phyloP scores from a whole-genome alignment of 306 rosid species.

The Lithocarpus polystachyus region DNA sequence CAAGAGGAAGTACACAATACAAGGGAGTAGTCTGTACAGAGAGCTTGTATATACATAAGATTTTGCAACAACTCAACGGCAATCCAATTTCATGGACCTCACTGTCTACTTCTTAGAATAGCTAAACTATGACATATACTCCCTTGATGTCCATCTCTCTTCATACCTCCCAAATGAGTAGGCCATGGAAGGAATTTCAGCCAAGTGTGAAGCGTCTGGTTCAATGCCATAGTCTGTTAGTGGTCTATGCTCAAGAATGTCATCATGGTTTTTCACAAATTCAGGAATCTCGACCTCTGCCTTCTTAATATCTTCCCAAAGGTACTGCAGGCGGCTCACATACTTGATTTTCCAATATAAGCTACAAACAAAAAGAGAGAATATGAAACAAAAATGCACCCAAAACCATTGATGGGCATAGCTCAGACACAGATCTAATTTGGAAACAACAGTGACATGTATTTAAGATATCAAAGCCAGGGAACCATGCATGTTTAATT shows the following conservation, averaged over 20 bases:
- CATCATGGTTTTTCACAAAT: conserved; percentile 78
- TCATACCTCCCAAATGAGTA: conserved; percentile 66
- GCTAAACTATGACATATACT: conserved; percentile 41
- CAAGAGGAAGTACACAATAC: conserved; percentile 5
- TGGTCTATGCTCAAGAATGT: conserved; percentile 79
- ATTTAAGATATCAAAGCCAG: too few relatives aligned
- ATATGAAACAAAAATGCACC: background rate
- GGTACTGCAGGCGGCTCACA: conserved; percentile 81
- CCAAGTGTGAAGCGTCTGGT: conserved; percentile 68
- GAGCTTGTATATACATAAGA: background rate
- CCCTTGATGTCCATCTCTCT: conserved; percentile 71
- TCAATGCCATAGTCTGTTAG: conserved; percentile 95
- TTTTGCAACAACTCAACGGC: background rate
- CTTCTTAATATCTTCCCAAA: conserved; percentile 86
- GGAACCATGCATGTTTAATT: background rate
- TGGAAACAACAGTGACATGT: background rate
- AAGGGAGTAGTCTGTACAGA: conserved; percentile 40
- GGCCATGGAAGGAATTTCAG: conserved; percentile 56
- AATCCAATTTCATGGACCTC: background rate
- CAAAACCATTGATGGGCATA: background rate
- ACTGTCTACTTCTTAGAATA: background rate
- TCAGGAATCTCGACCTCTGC: conserved; percentile 82
- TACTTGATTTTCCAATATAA: conserved; percentile 95
- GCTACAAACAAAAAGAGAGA: conserved; percentile 32
- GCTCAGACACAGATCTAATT: background rate